Base-by-base conservation (phyloP, 768 basidiomycete species). In the Macrocybe gigantea region DNA sequence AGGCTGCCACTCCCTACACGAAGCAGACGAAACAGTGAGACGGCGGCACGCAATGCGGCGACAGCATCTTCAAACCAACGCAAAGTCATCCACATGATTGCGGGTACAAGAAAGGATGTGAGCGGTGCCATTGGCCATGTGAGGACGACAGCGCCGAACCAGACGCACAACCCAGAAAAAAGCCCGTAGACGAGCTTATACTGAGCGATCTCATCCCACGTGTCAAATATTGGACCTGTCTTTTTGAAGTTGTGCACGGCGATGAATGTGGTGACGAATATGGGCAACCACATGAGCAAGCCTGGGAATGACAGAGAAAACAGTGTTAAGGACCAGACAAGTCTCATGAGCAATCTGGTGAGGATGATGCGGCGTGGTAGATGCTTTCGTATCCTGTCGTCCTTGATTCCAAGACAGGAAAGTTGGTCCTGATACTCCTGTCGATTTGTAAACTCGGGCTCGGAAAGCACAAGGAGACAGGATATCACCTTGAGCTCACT, bases 121-220 rank as follows among this genome's bases (percentile, higher is more conserved):
- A 88, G 58, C 7, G 64, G 59, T 6, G 80, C 73, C 52, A 86
- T 63, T 2, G 82, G 86, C 56, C 86, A 70, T 0, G 88, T 88
- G 37, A 83, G 33, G 33, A 82, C 33, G 30, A 81, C 66, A 9
- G 76, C 65, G 12, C 62, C 50, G 33, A 73, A 45, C 80, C 88
- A 91, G 31, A 91, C 87, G 45, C 74, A 67, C 3, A 87, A 50
- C 1, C 88, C 89, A 0, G 88, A 83, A 7, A 82, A 56, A 33
- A 93, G 74, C 7, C 92, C 92, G 56, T 89, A 90, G 14, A 85
- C 79, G 45, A 93, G 81, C 62, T 92, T 93, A 64, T 89, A 88
- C 60, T 93, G 88, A 8, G 90, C 88, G 53, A 93, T 89, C 61
- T 93, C 90, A 57, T 93, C 91, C 77, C 81, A 91, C 0, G 88